These are phyloP conservation scores for Hypomontagnella submonticulosa DNA, from an alignment of 495 filamentous ascomycete genomes.

Conservation along the genomic window DNA sequence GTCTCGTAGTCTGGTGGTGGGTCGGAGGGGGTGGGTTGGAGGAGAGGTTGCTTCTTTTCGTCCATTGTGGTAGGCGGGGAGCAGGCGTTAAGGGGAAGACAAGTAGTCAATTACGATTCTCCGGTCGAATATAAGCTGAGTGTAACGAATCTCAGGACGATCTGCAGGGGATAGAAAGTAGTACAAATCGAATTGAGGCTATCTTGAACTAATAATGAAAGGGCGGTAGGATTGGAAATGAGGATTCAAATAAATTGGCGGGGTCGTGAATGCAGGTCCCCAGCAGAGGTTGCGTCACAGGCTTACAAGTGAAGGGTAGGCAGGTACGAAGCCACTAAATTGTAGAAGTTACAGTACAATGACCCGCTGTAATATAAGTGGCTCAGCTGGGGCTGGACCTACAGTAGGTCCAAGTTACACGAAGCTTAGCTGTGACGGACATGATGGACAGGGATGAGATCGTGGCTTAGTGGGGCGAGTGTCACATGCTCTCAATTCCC, in stretches of 20 bases:
- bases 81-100: neutral
- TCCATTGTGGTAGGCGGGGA: slow-evolving; percentile 37
- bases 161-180: neutral
- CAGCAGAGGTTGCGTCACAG: slow-evolving; percentile 33
- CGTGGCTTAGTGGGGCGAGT: slow-evolving; percentile 23
- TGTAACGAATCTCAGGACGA: too few relatives aligned
- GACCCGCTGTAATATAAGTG: too few relatives aligned
- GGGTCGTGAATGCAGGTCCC: slow-evolving; percentile 33
- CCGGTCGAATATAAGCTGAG: neutral
- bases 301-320: slow-evolving; percentile 7
- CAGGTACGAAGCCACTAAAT: neutral
- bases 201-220: neutral
- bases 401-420: neutral
- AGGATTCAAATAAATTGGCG: slow-evolving; percentile 6
- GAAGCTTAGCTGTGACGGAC: neutral
- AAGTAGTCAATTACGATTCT: neutral
- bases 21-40: slow-evolving; percentile 49
- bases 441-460: slow-evolving; percentile 31
- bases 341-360: too few relatives aligned
- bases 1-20: slow-evolving; percentile 58
- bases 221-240: neutral
- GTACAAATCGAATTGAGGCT: neutral
- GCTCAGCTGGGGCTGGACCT: slow-evolving; percentile 33
- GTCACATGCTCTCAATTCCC: slow-evolving; percentile 37
- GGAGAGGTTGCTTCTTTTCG: slow-evolving; percentile 37